A percentile compares a stretch with the other conserved stretches of the same genome.
phyloP scores from a whole-genome alignment of 305 asterid genomes.

The Fraxinus xanthoxyloides region DNA sequence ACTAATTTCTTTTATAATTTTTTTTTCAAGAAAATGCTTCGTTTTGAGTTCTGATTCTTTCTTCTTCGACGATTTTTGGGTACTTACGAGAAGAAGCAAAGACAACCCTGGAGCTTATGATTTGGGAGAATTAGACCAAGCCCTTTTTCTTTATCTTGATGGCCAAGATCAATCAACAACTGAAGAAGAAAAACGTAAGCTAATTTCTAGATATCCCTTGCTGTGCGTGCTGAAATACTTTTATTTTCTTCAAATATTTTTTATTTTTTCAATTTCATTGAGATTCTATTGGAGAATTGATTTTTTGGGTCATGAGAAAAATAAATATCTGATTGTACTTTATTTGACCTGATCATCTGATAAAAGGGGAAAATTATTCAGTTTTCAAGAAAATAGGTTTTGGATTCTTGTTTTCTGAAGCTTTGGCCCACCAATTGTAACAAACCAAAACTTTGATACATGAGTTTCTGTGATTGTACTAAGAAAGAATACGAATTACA shows the following conservation, averaged over 20 bases:
- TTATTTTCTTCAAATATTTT: background rate
- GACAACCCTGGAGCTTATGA: conserved; percentile 32
- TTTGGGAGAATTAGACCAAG: conserved; percentile 45
- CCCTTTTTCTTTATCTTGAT: conserved; percentile 35
- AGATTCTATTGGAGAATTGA: conserved; percentile 25
- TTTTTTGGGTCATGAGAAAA: conserved; percentile 19
- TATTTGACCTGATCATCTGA: conserved; percentile 24
- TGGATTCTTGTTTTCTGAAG: conserved; percentile 35
- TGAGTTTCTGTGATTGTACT: conserved; percentile 41
- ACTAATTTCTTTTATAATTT: background rate
- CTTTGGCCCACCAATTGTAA: conserved; percentile 53
- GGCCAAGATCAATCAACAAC: conserved; percentile 33
- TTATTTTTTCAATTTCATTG: conserved; percentile 1
- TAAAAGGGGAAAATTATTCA: background rate
- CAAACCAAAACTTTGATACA: conserved; percentile 36
- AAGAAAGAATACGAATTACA: conserved; percentile 15
- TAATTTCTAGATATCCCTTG: background rate
- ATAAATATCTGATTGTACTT: conserved; percentile 20
- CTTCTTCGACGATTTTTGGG: background rate
- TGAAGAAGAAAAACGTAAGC: conserved; percentile 34
- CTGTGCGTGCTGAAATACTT: background rate
- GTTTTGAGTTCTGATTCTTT: background rate
- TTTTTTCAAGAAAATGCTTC: background rate
- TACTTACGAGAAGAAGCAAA: conserved; percentile 24
- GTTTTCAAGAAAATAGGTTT: conserved; percentile 4